These are phyloP conservation scores for Lunasporangiospora selenospora DNA, from an alignment of 192 early-diverging fungal genomes.

Conservation along the genomic window DNA sequence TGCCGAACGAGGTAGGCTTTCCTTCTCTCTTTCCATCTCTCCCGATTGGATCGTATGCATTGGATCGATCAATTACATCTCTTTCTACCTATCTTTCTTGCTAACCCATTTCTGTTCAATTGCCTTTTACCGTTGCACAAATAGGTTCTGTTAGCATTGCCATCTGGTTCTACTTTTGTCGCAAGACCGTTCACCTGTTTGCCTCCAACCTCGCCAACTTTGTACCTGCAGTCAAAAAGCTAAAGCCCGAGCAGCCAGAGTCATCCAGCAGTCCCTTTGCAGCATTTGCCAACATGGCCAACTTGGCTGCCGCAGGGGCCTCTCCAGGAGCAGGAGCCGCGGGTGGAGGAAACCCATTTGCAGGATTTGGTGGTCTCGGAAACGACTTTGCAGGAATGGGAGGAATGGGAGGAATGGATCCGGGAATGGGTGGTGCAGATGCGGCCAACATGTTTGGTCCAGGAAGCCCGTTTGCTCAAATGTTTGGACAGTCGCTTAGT, in stretches of 20 bases:
- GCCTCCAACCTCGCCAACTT: slow-evolving; percentile 45
- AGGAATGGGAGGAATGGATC: slow-evolving; percentile 11
- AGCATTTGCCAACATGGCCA: slow-evolving; percentile 30
- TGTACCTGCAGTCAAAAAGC: slow-evolving; percentile 19
- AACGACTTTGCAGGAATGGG: slow-evolving; percentile 28
- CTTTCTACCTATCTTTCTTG: no score
- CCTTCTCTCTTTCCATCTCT: not conserved
- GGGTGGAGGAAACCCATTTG: slow-evolving; percentile 3
- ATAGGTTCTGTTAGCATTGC: slow-evolving; percentile 77
- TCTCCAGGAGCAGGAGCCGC: slow-evolving; percentile 5
- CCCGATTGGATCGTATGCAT: not conserved
- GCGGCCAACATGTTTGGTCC: slow-evolving; percentile 17
- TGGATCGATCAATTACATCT: not conserved
- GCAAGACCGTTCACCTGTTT: slow-evolving; percentile 58
- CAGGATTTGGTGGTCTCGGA: slow-evolving; percentile 14
- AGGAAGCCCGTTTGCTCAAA: slow-evolving; percentile 25
- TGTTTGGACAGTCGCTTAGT: slow-evolving; percentile 24
- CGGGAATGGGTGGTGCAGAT: slow-evolving; percentile 22
- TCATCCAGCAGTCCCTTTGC: slow-evolving; percentile 1
- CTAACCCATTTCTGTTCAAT: no score
- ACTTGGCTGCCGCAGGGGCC: slow-evolving; percentile 30
- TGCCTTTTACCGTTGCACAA: no score
- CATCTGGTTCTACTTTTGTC: slow-evolving; percentile 80
- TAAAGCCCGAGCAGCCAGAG: slow-evolving; percentile 19
- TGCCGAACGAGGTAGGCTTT: slow-evolving; percentile 66